Conservation (phyloP, 768 basidiomycete species). For the Trametes sanguinea region DNA sequence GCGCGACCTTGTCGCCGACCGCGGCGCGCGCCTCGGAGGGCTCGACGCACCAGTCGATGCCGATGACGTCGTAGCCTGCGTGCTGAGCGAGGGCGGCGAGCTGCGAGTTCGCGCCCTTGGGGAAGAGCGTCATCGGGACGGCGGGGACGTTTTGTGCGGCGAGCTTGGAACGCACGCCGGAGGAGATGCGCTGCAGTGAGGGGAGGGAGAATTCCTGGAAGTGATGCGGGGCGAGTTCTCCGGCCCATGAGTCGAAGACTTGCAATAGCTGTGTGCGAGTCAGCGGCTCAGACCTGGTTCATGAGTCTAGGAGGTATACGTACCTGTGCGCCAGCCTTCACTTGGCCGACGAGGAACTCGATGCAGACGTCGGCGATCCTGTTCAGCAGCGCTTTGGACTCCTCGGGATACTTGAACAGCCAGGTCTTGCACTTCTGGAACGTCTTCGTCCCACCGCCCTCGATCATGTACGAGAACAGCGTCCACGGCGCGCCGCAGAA, state of each 20-base stretch:
- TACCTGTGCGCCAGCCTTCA: slow-evolving; percentile 95
- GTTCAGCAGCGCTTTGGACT: slow-evolving; percentile 73
- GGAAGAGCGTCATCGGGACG: slow-evolving; percentile 88
- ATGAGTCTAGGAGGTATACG: slow-evolving; percentile 21
- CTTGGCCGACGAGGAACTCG: slow-evolving; percentile 89
- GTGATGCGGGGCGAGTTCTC: slow-evolving; percentile 87
- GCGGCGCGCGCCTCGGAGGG: slow-evolving; percentile 66
- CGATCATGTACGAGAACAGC: slow-evolving; percentile 96
- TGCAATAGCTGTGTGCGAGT: slow-evolving; percentile 70
- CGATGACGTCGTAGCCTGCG: slow-evolving; percentile 83
- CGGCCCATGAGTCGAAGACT: slow-evolving; percentile 97
- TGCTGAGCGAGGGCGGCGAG: slow-evolving; percentile 59
- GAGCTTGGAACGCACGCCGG: slow-evolving; percentile 64
- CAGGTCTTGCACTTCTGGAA: slow-evolving; percentile 92
- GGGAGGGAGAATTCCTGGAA: slow-evolving; percentile 85
- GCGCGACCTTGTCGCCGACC: slow-evolving; percentile 61
- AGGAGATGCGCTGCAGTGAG: slow-evolving; percentile 70
- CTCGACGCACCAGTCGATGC: slow-evolving; percentile 90
- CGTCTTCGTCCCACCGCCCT: slow-evolving; percentile 91
- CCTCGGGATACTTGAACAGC: slow-evolving; percentile 88
- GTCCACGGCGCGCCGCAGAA: slow-evolving; percentile 99
- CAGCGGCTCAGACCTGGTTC: neutral
- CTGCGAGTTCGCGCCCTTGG: slow-evolving; percentile 88
- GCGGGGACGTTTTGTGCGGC: slow-evolving; percentile 50
- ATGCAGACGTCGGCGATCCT: slow-evolving; percentile 89